Evolutionary conservation across 306 rosid species (phyloP).

Genomic region (Begonia fuchsioides): DNA sequence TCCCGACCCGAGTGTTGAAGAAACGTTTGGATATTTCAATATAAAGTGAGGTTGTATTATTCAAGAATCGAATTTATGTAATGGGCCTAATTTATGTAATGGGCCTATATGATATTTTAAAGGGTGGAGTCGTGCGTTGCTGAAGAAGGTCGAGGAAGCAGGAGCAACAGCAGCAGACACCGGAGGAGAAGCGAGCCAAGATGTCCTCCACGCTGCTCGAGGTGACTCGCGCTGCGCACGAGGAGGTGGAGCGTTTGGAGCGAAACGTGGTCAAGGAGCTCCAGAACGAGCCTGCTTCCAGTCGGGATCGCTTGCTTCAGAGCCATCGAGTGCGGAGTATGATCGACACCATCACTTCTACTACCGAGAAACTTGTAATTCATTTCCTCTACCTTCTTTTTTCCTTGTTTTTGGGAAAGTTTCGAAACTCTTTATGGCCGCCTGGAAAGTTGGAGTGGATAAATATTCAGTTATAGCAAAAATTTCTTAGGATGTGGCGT

Average conservation of each 20-base stretch:
- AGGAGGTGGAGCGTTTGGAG: constrained; percentile 91
- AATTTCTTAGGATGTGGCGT: no score
- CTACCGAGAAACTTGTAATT: constrained; percentile 53
- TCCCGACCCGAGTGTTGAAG: no score
- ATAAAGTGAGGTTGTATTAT: no score
- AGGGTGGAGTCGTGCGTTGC: no score
- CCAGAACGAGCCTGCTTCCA: constrained; percentile 47
- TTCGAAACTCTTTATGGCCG: no score
- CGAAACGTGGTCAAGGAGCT: constrained; percentile 79
- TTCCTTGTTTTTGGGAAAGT: background rate
- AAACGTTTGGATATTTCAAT: no score
- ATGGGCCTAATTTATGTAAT: no score
- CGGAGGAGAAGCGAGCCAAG: constrained; percentile 8
- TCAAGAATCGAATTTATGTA: no score
- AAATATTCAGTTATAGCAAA: background rate
- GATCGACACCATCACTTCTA: constrained; percentile 62
- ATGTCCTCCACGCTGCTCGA: constrained; percentile 97
- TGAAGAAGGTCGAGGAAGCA: background rate
- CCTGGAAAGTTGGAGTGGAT: background rate
- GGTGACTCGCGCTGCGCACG: constrained; percentile 77
- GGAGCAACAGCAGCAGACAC: constrained; percentile 1
- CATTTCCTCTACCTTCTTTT: background rate
- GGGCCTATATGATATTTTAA: no score
- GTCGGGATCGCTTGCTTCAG: constrained; percentile 72
- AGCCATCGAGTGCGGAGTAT: constrained; percentile 75